Evolutionary conservation across 228 moss, liverwort and hornwort genomes (phyloP).

Genomic region (Sphagnum magellanicum): DNA sequence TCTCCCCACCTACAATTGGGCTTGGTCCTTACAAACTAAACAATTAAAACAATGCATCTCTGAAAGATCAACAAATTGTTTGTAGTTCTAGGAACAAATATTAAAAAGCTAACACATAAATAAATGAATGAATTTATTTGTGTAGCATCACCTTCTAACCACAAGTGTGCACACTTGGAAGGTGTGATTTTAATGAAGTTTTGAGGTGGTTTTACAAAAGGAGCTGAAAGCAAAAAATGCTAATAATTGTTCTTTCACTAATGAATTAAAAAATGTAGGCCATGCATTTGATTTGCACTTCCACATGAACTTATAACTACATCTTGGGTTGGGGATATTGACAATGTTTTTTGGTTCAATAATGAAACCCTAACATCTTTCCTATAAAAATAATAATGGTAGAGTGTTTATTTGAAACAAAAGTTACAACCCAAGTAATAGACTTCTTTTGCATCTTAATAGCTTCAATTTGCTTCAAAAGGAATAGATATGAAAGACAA

Average conservation of each 20-base stretch:
- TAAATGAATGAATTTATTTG: not conserved
- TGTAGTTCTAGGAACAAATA: no score
- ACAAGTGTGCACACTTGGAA: conserved; percentile 44
- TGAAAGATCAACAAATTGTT: not conserved
- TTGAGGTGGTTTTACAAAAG: conserved; percentile 57
- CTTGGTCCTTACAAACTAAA: conserved; percentile 89
- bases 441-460: no score
- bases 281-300: conserved; percentile 29
- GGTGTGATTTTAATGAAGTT: conserved; percentile 71
- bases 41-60: not conserved
- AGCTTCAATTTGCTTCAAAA: no score
- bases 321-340: conserved; percentile 23
- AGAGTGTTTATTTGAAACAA: no score
- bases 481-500: no score
- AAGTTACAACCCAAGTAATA: no score
- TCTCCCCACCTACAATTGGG: conserved; percentile 89
- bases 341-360: conserved; percentile 43
- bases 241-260: conserved; percentile 69
- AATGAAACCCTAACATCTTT: conserved; percentile 35
- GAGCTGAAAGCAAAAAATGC: conserved; percentile 79
- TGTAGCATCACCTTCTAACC: no score
- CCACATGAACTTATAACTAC: conserved; percentile 29
- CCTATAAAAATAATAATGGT: conserved; percentile 9
- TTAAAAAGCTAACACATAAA: not conserved
- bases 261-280: conserved; percentile 56